Base-by-base conservation (phyloP, 73 alveolate genomes). In the Tetrahymena borealis region DNA sequence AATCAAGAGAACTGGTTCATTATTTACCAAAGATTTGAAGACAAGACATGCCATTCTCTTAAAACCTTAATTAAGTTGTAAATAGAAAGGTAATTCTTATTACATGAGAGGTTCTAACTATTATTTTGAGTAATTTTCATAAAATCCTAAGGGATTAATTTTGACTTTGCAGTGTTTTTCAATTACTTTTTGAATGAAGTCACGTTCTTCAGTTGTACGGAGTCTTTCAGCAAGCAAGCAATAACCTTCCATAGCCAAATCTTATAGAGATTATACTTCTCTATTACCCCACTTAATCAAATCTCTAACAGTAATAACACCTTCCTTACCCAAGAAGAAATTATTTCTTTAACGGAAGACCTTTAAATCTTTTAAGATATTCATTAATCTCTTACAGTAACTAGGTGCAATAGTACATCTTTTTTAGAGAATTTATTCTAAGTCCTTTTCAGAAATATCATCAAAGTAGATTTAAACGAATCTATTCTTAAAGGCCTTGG, bases 1-100 rank as follows among this genome's bases (percentile, higher is more conserved):
- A 32, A 99, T 99, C 32, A 99, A 96, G 37, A 99, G 97, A 40
- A 98, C 99, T n/a, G 99, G 99, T 94, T 99, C 99, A 20, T 98
- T 95, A 92, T 97, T 97, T 38, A 94, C 94, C 40, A 98, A 91
- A 91, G 99, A 99, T 94, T 98, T 98, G 92, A 98, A 97, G 40
- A 98, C 97, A 43, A 99, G 97, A n/a, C 99, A 98, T 90, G 98
- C 98, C 94, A 99, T 96, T 90, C 99, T 96, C 90, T 97, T 96
- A 91, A 99, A 94, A 37, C 98, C 96, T 40, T 96, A 91, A 92
- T 98, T 99, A 95, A 97, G 96, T 94, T 78, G 93, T 90, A 39
- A 91, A 60, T 91, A 90, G 20, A 91, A 78, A 7, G 77, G 93
- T 5, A 33, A 16, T 91, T 78, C 78, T 92, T 85, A 85, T 28